Evolutionary conservation across 1,139 yeast genomes (phyloP).

Genomic region (Protomyces gravidus): DNA sequence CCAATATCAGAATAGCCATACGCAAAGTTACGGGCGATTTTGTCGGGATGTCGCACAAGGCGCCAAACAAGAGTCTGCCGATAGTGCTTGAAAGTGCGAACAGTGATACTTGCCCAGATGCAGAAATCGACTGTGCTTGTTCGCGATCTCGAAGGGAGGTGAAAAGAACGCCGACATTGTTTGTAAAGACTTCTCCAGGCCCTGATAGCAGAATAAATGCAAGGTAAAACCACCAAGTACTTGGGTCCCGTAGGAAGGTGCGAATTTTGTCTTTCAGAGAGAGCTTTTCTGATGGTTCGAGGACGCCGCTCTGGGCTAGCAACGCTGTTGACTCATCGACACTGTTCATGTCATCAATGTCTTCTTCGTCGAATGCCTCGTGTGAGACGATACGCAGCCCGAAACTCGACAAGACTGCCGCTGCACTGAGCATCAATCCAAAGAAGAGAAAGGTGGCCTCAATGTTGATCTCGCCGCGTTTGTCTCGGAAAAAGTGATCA

Average conservation of each 20-base stretch:
- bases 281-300: slow-evolving; percentile 22
- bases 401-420: slow-evolving; percentile 32
- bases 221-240: slow-evolving; percentile 60
- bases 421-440: slow-evolving; percentile 43
- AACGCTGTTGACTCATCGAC: slow-evolving; percentile 30
- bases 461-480: slow-evolving; percentile 47
- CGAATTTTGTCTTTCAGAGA: slow-evolving; percentile 28
- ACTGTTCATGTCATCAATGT: background rate
- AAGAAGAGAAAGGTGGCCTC: slow-evolving; percentile 56
- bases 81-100: slow-evolving; percentile 57
- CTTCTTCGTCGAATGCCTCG: slow-evolving; percentile 1
- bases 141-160: slow-evolving; percentile 33
- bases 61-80: slow-evolving; percentile 64
- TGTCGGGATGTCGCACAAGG: slow-evolving; percentile 53
- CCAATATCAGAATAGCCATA: slow-evolving; percentile 46
- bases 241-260: slow-evolving; percentile 55
- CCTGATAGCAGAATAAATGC: slow-evolving; percentile 66
- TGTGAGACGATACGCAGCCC: slow-evolving; percentile 31
- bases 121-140: background rate
- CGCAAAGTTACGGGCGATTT: slow-evolving; percentile 40
- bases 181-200: slow-evolving; percentile 80
- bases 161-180: slow-evolving; percentile 67
- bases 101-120: slow-evolving; percentile 47
- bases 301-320: slow-evolving; percentile 21
- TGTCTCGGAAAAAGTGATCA: slow-evolving; percentile 42